Evolutionary conservation across 495 filamentous ascomycete species (phyloP), one percentile per base, ranked within the genome.

Genomic region (Beverwykella pulmonaria): DNA sequence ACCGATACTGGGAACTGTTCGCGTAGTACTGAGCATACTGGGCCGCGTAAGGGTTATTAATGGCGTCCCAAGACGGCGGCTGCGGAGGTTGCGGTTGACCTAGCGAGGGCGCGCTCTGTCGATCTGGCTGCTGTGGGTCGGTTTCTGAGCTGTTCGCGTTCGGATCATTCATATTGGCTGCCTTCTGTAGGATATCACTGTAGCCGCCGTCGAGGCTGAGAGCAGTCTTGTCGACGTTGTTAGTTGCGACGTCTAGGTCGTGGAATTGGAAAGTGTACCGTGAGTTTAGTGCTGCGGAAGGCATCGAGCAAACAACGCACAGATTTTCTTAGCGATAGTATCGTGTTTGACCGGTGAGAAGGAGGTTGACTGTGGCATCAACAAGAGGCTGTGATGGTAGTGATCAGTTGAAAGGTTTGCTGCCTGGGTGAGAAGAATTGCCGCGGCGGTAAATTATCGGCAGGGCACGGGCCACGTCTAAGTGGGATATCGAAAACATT

Each of bases 181-280:
- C 32, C 15, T 50, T 50, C 20, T 50, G 48, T 20, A 36, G 36
- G 1, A 2, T 57, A 26, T 30, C 50, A n/a, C 20, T 9, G 23
- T 36, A 23, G 17, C n/a, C 27, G 53, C 53, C 8, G 29, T 39
- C 53, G 12, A 19, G 19, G 30, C 34, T 30, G n/a, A 25, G 25
- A n/a, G 25, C 30, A 30, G 29, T 57, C 53, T 36, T 57, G 53
- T 57, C n/a, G 30, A 22, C 20, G 30, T 39, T 23, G 34, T 36
- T 25, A 39, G 53, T 39, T 57, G 30, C n/a, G 30, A 39, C 22
- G 7, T 23, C 3, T 12, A 20, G 1, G 53, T 34, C 22, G 29
- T 34, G 27, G 29, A 23, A 12, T 0, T n/a, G 53, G 53, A 32
- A 30, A 14, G 22, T 3, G n/a, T 57, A 57, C 53, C 53, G 27